Evolutionary conservation across 441 rosid species (phyloP), one percentile per base, ranked within the genome.

Genomic region (Pelargonium citronellum): DNA sequence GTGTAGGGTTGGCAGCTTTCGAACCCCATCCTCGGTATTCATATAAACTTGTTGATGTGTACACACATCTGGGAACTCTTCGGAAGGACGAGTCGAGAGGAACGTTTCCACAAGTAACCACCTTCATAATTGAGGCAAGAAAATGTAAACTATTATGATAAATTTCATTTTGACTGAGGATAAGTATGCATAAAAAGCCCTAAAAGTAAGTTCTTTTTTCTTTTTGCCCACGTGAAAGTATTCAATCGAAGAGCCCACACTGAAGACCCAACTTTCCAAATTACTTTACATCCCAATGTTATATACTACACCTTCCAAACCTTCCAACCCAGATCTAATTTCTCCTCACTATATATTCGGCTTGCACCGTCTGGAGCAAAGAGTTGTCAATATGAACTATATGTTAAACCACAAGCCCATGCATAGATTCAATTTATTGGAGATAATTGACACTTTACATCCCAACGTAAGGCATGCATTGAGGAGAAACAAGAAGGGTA

Each of bases 21-120:
- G 97, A 92, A 79, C 88, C 90, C 95, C 96, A 95, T 72, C 95
- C 95, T 55, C 98, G 91, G 72, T 95, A 95, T 86, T 95, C 99
- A 2, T 87, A 88, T 68, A 95, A 81, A 75, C 88, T 84, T 53
- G 99, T 92, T 12, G 97, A 91, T 55, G 97, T 91, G 77, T 91
- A 95, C 55, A 95, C 97, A 78, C 99, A 95, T 84, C 99, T 85
- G 24, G 99, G 98, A 74, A 95, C 89, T 76, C 89, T 92, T 61
- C 85, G 93, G 78, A 89, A 95, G 65, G 99, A 92, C 60, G 99
- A 92, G 77, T 95, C 98, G 9, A 95, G 98, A 24, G 98, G 99
- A 70, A 92, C 87, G 67, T 92, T 95, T 20, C 99, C 99, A 73
- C 99, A 95, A 67, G 99, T 95, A 68, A 95, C 97, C 71, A 95